Percentiles rank a stretch among this genome's conserved stretches.
These are phyloP conservation scores for Picea abies DNA, from an alignment of 83 land plant species.

Conservation along the genomic window DNA sequence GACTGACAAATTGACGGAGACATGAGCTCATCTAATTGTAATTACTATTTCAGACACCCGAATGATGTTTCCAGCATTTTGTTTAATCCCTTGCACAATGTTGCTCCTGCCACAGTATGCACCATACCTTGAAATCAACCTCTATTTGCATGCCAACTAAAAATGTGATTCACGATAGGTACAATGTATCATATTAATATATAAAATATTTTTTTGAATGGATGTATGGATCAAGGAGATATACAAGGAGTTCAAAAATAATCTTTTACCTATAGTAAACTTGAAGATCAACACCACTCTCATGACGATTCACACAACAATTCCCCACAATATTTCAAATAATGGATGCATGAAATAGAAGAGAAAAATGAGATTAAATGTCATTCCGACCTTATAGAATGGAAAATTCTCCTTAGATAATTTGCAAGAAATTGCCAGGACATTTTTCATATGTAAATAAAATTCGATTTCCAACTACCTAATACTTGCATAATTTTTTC, in stretches of 20 bases:
- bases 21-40: no score
- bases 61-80: constrained; percentile 42
- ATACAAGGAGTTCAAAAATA: background rate
- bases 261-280: constrained; percentile 16
- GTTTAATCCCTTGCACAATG: constrained; percentile 27
- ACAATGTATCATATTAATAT: background rate
- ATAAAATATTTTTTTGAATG: background rate
- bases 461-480: background rate
- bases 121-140: background rate
- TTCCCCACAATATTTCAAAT: background rate
- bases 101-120: background rate
- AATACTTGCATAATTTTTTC: background rate
- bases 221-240: no score
- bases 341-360: constrained; percentile 6
- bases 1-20: no score
- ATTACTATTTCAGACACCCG: constrained; percentile 21
- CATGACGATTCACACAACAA: constrained; percentile 21
- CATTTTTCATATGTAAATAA: background rate
- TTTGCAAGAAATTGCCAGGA: background rate
- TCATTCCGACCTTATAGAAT: constrained; percentile 22
- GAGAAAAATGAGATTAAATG: constrained; percentile 12
- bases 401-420: constrained; percentile 16
- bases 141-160: background rate
- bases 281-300: constrained; percentile 33
- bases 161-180: background rate